A percentile compares a stretch with the other conserved stretches of the same genome.
These are phyloP conservation scores for Tolypocladium guangdongense DNA, from an alignment of 2,329 filamentous ascomycete genomes.

Conservation along the genomic window DNA sequence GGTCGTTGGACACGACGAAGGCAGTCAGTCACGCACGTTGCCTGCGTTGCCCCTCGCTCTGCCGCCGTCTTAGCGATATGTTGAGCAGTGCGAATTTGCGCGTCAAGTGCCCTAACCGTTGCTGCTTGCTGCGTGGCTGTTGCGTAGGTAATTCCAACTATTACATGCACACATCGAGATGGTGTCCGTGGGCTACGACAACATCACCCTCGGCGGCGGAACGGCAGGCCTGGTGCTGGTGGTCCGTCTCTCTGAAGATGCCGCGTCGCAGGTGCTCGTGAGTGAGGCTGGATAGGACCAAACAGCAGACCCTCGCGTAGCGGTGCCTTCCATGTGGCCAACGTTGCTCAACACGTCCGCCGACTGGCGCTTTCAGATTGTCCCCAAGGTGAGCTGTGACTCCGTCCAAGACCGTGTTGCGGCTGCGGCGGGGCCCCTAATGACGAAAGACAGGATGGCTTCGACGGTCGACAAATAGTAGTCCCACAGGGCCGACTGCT, in stretches of 20 bases:
- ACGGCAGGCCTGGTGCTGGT: background rate
- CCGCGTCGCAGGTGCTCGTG: background rate
- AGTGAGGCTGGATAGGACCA: background rate
- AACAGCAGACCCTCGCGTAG: background rate
- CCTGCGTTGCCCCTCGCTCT: background rate
- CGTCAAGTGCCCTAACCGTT: background rate
- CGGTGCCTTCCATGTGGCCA: background rate
- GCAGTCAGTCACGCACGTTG: background rate
- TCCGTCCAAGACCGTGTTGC: background rate
- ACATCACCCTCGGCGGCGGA: background rate
- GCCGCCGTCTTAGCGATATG: background rate
- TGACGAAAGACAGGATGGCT: background rate
- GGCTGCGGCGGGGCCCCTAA: background rate
- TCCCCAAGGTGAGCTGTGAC: background rate
- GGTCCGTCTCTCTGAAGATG: background rate
- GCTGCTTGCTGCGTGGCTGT: background rate
- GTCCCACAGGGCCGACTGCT: background rate
- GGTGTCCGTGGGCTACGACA: background rate
- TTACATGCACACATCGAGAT: background rate
- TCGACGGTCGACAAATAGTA: background rate
- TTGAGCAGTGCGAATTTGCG: background rate
- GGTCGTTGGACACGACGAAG: background rate
- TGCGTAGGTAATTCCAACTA: background rate
- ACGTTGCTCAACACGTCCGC: background rate
- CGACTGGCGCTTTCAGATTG: background rate